phyloP scores from a whole-genome alignment of 345 rosid species.

The Leavenworthia alabamica region DNA sequence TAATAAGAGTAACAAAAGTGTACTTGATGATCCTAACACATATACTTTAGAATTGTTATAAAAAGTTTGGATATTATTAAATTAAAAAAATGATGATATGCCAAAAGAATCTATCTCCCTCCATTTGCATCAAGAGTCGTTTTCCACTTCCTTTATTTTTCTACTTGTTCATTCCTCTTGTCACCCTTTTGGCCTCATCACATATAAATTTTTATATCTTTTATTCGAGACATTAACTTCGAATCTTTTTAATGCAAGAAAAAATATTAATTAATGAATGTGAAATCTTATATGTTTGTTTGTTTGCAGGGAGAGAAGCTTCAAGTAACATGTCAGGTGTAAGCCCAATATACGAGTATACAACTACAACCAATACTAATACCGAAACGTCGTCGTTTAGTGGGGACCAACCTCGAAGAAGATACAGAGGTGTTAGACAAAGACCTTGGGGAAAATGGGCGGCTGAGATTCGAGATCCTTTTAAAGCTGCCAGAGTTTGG shows the following conservation, averaged over 20 bases:
- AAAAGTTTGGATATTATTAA: neutral
- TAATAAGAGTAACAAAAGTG: neutral
- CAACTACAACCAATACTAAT: neutral
- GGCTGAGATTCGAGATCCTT: constrained; percentile 86
- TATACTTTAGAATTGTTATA: constrained; percentile 1
- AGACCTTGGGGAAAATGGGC: constrained; percentile 99
- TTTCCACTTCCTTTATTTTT: constrained; percentile 2
- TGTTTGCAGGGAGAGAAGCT: constrained; percentile 28
- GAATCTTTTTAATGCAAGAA: neutral
- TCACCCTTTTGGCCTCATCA: constrained; percentile 25
- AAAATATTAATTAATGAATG: neutral
- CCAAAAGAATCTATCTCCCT: constrained; percentile 26
- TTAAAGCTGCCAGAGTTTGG: constrained; percentile 91
- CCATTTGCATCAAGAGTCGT: constrained; percentile 27
- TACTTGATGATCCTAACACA: constrained; percentile 17
- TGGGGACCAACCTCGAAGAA: constrained; percentile 45
- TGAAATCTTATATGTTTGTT: neutral
- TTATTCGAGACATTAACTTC: neutral
- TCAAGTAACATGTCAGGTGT: constrained; percentile 21
- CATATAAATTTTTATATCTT: neutral
- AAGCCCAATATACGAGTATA: constrained; percentile 45
- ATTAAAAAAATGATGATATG: constrained; percentile 3
- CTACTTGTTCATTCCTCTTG: constrained; percentile 25
- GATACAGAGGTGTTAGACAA: constrained; percentile 83
- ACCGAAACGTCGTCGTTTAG: constrained; percentile 25